Base-by-base conservation (phyloP, 192 early-diverging fungal genomes). In the Paraglomus occultum region DNA sequence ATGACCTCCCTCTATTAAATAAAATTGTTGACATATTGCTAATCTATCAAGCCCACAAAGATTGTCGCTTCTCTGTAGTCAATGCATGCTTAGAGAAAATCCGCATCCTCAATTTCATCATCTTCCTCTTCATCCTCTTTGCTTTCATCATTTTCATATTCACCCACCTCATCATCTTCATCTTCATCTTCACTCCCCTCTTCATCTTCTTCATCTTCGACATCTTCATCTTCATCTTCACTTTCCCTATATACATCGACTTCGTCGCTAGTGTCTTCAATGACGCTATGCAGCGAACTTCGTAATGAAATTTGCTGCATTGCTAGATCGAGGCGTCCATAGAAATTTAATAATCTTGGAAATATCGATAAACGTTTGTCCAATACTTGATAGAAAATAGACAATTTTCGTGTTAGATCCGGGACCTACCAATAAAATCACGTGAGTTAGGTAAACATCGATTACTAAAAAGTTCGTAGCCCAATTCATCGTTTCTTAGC, bases 301-400 rank as follows among this genome's bases (percentile, higher is more conserved):
- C 74, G 68, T 70, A 81, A 74, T 31, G 80, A 74, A 38, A 83
- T 76, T 68, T 83, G 83, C 18, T 73, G 74, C 76, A 79, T 77
- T 7, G 83, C 72, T 70, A 85, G 54, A 42, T 83, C 83, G n/a
- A 85, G 64, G 18, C 83, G 79, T 43, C 83, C 83, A 15, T 81
- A 72, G 23, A 85, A 57, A 51, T 79, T 77, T 12, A 78, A 65
- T 49, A 83, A 46, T 63, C 81, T 85, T 10, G 79, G 72, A 72
- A 81, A 85, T 38, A 76, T 71, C 10, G 68, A 59, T 12, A 79
- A 74, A 20, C 81, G 79, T 1, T 74, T 71, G 58, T 83, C 80
- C 43, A 85, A 44, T 8, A 77, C 73, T 71, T 81, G 80, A 64
- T 85, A 81, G 67, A 85, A 81, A 62, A 75, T 73, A 17, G 81